Evolutionary conservation across 768 basidiomycete genomes (phyloP).

Genomic region (Tulasnella sp.): DNA sequence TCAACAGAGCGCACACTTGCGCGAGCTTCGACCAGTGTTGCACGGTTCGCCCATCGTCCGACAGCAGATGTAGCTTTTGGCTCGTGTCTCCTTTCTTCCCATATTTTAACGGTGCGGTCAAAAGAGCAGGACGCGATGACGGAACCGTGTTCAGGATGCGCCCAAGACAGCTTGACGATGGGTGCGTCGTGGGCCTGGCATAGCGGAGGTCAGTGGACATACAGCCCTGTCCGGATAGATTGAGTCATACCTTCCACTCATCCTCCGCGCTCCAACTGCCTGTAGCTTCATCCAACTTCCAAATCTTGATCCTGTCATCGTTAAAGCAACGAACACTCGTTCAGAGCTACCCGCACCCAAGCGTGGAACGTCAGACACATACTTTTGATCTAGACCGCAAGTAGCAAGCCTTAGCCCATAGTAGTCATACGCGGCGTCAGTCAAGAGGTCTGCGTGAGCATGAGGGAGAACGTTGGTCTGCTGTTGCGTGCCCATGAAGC

Average conservation of each 20-base stretch:
- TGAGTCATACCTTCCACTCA: conserved; percentile 68
- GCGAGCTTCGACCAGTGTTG: conserved; percentile 67
- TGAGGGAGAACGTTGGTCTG: conserved; percentile 19
- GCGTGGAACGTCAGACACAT: no score
- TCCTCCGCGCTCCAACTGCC: conserved; percentile 71
- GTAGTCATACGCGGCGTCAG: conserved; percentile 82
- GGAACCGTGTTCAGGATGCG: conserved; percentile 84
- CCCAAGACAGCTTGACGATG: conserved; percentile 74
- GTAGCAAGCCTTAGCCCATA: conserved; percentile 80
- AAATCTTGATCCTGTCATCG: conserved; percentile 62
- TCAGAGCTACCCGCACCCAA: background rate
- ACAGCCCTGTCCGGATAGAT: conserved; percentile 15
- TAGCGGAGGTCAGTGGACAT: background rate
- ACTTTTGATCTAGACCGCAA: conserved; percentile 75
- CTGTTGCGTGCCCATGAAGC: background rate
- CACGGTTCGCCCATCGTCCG: conserved; percentile 60
- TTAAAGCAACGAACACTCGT: conserved; percentile 12
- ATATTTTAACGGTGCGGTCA: conserved; percentile 86
- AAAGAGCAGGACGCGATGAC: conserved; percentile 81
- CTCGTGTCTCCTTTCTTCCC: conserved; percentile 40
- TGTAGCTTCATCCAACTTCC: conserved; percentile 60
- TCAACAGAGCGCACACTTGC: conserved; percentile 79
- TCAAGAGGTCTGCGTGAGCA: conserved; percentile 70
- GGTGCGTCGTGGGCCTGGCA: conserved; percentile 88
- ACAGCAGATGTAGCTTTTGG: conserved; percentile 25